Percentiles rank a stretch among this genome's conserved stretches.
These are phyloP conservation scores for Thalassia testudinum DNA, from an alignment of 116 monocot species.

Conservation along the genomic window DNA sequence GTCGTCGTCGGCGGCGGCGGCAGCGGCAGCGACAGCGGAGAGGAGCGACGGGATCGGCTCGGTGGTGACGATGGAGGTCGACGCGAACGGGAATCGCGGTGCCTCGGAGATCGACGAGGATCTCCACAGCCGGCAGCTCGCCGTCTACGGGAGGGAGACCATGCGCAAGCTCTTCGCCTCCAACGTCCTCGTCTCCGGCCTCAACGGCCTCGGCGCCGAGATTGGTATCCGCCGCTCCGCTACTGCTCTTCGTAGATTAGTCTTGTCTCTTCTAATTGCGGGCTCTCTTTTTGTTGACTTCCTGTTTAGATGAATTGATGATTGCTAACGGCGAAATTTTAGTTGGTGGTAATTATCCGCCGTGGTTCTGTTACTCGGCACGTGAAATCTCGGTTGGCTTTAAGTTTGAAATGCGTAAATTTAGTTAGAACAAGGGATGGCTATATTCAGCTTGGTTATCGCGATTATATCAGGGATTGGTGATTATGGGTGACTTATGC, in stretches of 20 bases:
- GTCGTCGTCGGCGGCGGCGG: neutral
- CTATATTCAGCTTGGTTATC: too few species aligned
- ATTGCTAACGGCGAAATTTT: too few species aligned
- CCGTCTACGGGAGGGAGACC: slow-evolving; percentile 97
- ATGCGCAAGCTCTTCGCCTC: slow-evolving; percentile 79
- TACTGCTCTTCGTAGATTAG: too few species aligned
- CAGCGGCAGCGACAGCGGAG: slow-evolving; percentile 4
- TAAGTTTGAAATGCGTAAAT: too few species aligned
- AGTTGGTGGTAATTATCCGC: neutral
- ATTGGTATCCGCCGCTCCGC: slow-evolving; percentile 38
- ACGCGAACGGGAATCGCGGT: neutral
- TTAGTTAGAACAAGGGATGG: too few species aligned
- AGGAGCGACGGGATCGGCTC: neutral
- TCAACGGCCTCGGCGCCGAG: slow-evolving; percentile 89
- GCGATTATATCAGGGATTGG: too few species aligned
- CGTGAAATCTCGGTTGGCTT: too few species aligned
- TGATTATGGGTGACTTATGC: too few species aligned
- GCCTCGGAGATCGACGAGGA: slow-evolving; percentile 89
- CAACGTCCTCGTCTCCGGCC: slow-evolving; percentile 80
- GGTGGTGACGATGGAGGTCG: neutral
- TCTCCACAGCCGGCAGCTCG: slow-evolving; percentile 97
- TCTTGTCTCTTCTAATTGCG: too few species aligned
- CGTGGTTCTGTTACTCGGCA: too few species aligned
- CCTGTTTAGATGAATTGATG: too few species aligned
- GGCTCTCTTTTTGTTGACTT: too few species aligned